Base-by-base conservation (phyloP, 805 yeast genomes). In the Teunomyces atbi region DNA sequence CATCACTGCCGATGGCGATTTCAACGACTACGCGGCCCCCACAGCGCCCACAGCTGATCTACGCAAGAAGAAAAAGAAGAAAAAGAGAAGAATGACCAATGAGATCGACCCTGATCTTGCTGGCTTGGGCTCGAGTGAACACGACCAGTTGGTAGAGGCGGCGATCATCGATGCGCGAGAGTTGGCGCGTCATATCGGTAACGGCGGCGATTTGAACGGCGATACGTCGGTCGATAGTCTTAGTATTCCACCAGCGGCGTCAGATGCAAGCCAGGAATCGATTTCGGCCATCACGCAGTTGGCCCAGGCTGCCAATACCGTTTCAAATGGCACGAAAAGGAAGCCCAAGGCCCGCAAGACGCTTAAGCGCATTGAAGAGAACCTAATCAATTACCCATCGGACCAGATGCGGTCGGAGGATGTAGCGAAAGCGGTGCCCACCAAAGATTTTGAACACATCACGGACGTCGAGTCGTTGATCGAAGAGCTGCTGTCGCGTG, bases 101-200 rank as follows among this genome's bases (percentile, higher is more conserved):
- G 72, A 62, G 4, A 66, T 68, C 30, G 75, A 70, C 46, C 73
- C 74, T 3, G 77, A 71, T 37, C 58, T 70, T 23, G 66, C 68
- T 4, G 67, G 60, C 2, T 55, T 71, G 43, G 68, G 64, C 33
- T 52, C 77, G 13, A 55, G 73, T 3, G 83, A 80, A 35, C 86
- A 82, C 54, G 86, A 81, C 46, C 84, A 77, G 52, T 66, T 84
- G 45, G 89, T 83, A 8, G 81, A 83, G 48, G 88, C 84, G 40
- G 88, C 87, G 1, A 81, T 85, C 39, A 69, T 82, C 51, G 87
- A 84, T 55, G 87, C 89, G 0, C 73, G 84, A 43, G 81, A 83
- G 35, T 69, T 84, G 47, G 83, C 84, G 16, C 73, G 70, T 51
- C 71, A 67, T n/a, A 52, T 52, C 18, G 35, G 33, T 19, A 33